Evolutionary conservation across 1,284 basidiomycete genomes (phyloP).

Genomic region (Pseudomicrostroma phylloplanum): DNA sequence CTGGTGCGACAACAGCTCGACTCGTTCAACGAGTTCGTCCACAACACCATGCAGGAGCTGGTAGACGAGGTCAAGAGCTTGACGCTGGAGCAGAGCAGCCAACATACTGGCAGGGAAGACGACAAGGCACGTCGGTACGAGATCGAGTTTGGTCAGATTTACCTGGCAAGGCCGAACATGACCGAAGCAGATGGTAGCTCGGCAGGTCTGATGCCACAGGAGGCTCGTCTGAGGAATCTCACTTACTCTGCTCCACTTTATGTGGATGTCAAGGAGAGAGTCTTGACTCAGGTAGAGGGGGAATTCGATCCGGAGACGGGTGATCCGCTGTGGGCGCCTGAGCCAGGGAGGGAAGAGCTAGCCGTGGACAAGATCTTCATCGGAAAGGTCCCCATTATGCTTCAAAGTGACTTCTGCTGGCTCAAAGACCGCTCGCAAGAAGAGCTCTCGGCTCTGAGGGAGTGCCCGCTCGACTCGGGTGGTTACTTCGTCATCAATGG

Average conservation of each 20-base stretch:
- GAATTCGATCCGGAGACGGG: constrained; percentile 63
- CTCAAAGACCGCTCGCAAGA: constrained; percentile 71
- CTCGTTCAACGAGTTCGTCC: constrained; percentile 98
- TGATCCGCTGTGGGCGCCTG: constrained; percentile 71
- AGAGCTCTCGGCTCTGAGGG: constrained; percentile 82
- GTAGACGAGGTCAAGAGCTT: constrained; percentile 92
- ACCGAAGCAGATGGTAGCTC: constrained; percentile 94
- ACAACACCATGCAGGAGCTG: constrained; percentile 99
- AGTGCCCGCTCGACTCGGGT: constrained; percentile 89
- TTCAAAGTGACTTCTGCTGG: constrained; percentile 91
- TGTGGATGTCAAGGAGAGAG: constrained; percentile 87
- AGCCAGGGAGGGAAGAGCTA: constrained; percentile 60
- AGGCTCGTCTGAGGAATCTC: constrained; percentile 85
- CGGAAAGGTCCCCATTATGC: constrained; percentile 97
- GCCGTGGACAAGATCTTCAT: constrained; percentile 77
- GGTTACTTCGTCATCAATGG: constrained; percentile 99
- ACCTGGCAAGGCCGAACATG: constrained; percentile 85
- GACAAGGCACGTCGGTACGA: constrained; percentile 76
- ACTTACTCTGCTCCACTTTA: constrained; percentile 95
- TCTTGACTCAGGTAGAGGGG: constrained; percentile 70
- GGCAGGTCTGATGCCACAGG: constrained; percentile 91
- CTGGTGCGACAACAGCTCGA: constrained; percentile 95
- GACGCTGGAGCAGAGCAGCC: constrained; percentile 90
- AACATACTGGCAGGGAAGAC: constrained; percentile 65
- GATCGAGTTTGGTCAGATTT: constrained; percentile 96